Base-by-base conservation (phyloP, 192 early-diverging fungal genomes). In the Gamsiella multidivaricata region DNA sequence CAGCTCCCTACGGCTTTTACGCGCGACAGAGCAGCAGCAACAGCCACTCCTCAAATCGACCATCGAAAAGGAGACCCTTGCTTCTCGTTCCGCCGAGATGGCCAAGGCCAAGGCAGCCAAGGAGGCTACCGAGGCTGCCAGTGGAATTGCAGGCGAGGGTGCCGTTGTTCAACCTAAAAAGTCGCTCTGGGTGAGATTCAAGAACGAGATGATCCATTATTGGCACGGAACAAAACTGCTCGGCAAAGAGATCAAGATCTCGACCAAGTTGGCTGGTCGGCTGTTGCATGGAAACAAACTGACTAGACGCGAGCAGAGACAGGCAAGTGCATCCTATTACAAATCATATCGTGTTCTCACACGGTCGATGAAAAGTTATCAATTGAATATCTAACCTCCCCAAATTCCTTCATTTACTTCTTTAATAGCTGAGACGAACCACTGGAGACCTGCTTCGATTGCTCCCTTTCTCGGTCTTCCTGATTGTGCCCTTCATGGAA, bases 401-500 rank as follows among this genome's bases (percentile, higher is more conserved):
- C 18, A 20, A 18, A 26, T 50, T 3, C 26, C 34, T n/a, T 23
- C 47, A 50, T 46, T 51, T 36, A n/a, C 23, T 14, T 31, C 17
- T 62, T n/a, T 50, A 36, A 11, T 71, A 98, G 88, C 82, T 98
- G 54, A 83, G 91, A 51, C 88, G 97, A 33, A 96, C 97, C 11
- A 90, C 91, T 45, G 88, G 87, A 52, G 97, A 98, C 78, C 80
- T 97, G 29, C 61, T 94, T 39, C 90, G 95, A 17, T 80, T 98
- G 55, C 88, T 97, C 43, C 97, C 97, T 29, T 97, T 98, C 69
- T 83, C 94, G 12, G 87, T 97, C 67, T 95, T 98, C 70, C 63
- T 98, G 29, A 84, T 95, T 47, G 93, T 98, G 34, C 97, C 97
- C 42, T 98, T 98, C 81, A 90, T 95, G 74, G 97, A 98, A 83